Evolutionary conservation across 306 rosid species (phyloP), one percentile per base, ranked within the genome.

Genomic region (Gillenia trifoliata): DNA sequence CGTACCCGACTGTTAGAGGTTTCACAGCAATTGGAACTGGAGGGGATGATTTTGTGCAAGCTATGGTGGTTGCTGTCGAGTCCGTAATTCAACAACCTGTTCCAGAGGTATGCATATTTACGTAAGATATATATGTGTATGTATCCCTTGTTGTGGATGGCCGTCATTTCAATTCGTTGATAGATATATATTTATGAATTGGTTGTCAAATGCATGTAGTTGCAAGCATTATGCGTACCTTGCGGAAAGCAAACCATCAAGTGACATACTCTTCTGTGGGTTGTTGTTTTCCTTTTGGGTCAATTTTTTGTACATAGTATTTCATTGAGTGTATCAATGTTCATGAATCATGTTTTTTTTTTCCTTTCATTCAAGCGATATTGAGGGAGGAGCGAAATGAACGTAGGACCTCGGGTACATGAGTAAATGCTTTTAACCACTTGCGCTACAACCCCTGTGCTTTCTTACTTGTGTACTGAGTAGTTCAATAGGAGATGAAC

Each of bases 11-110:
- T 30, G 97, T 82, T 69, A 64, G 98, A 84, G 97, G 96, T 2
- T 95, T 95, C 68, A 95, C 99, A 6, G 99, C 99, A 4, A 95
- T 95, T 67, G 99, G 98, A 74, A 92, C 93, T 1, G 97, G 97
- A 72, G 96, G 96, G 20, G 93, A 92, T 60, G 97, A 92, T 61
- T 92, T 92, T 69, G 97, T 92, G 80, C 96, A 90, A 70, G 87
- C 97, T 50, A 92, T 92, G 97, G 91, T 92, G 38, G 87, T 92
- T 75, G 97, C 97, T 1, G 97, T 92, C 11, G 97, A 92, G 73
- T 92, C 97, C 40, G 97, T 92, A 49, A 84, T 90, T 71, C 91
- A 92, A 61, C 78, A 88, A 83, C 96, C 97, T 8, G 79, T 92
- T 78, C 93, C 97, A 11, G 83, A 84, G 97, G 97, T 92, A 79